Base-by-base conservation (phyloP, 352 stramenopile genomes). In the Blastocystis sp. region DNA sequence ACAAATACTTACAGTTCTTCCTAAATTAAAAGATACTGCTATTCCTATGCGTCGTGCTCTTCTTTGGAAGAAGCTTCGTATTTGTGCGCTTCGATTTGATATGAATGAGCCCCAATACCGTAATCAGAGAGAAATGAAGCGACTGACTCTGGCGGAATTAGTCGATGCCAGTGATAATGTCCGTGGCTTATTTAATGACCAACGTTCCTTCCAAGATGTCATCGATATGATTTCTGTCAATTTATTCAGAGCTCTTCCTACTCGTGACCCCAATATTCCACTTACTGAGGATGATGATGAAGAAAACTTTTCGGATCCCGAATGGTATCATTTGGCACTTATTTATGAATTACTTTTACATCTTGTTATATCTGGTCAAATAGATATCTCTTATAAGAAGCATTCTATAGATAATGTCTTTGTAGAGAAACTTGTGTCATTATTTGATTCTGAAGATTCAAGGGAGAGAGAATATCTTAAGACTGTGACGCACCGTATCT, bases 91-190 rank as follows among this genome's bases (percentile, higher is more conserved):
- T 36, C 64, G 64, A 28, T 67, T 49, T 35, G 42, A 67, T 21
- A 56, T 55, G 7, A 30, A 44, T 13, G 45, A 65, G 36, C 28
- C 24, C 5, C 30, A 41, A 4, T 64, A 62, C 31, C 40, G 58
- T 10, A 57, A 67, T 24, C 27, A 44, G 33, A 36, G 46, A 23
- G 90, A 99, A 66, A 78, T 95, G 59, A 99, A 99, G 75, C 82
- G 89, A 27, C 86, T 95, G 67, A 98, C 89, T 32, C 73, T 99
- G 13, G 75, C 98, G 31, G 91, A 99, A 70, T 77, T 98, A 3
- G 87, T 96, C 23, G 91, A 99, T 73, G 95, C 94, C 68, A 86
- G 96, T 18, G 95, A 96, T n/a, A n/a, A n/a, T n/a, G 69, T 94
- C 90, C 75, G 74, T 41, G 82, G 83, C 9, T 35, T 59, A 16